Evolutionary conservation across 306 rosid genomes (phyloP), one percentile per base, ranked within the genome.

Genomic region (Myrica gale): DNA sequence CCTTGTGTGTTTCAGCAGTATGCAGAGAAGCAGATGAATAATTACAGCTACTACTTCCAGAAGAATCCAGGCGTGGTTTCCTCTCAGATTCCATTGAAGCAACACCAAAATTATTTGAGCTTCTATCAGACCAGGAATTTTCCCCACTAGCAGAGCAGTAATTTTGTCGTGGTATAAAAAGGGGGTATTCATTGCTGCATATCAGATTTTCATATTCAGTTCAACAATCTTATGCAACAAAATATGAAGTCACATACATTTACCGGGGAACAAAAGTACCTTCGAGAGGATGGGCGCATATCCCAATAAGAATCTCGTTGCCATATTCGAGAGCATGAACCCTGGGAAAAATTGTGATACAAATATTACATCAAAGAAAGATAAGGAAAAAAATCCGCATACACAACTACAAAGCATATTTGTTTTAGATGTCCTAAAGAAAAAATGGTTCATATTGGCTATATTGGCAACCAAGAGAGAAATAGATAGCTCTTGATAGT

Each of bases 241-340:
- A 69, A 68, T 42, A 72, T 58, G 71, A 65, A 72, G 50, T 66
- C 39, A 69, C 58, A 73, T 42, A 51, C 68, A 23, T 74, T 57
- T 21, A 73, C 78, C 39, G 68, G 75, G 37, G 37, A 32, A 37
- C 67, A 66, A 80, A 82, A 69, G 21, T 85, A 95, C 99, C 96
- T 88, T 81, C 88, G 83, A 11, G 97, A 90, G 47, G 97, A 95
- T 70, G 99, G 99, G 7, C 91, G 78, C 17, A 98, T 89, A 76
- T 89, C 78, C 90, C 97, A 89, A 88, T 92, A 90, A 70, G 98
- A 95, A 84, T 89, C 90, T 76, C 99, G 84, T 82, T 92, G 98
- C 99, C 99, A 95, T 84, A 92, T 92, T 70, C 99, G 89, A 70
- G 99, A 95, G 86, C 96, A 89, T 76, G 99, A 95, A 80, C 97